Base-by-base conservation (phyloP, 768 basidiomycete genomes). In the Lactarius psammicola region DNA sequence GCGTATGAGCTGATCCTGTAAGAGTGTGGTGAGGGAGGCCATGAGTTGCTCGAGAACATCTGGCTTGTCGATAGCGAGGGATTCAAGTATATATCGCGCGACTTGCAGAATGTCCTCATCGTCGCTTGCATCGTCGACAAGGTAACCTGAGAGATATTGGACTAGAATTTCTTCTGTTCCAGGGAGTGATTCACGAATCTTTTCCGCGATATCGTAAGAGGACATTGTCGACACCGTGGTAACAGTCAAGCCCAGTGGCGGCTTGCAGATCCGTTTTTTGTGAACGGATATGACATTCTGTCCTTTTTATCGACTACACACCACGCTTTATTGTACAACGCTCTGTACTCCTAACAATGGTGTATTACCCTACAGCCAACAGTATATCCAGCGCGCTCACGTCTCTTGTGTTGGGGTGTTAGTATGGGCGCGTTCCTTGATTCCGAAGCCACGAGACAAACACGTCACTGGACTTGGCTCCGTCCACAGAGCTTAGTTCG, bases 41-140 rank as follows among this genome's bases (percentile, higher is more conserved):
- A 92, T 89, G n/a, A 94, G 82, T 59, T 78, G 82, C 60, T 88
- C 85, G 4, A 92, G 78, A 9, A 83, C 80, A 70, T 84, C 82
- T 49, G 80, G 79, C 49, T 79, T 79, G 67, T 83, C 81, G n/a
- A 84, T 84, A 6, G 87, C 86, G 28, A 92, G 81, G n/a, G 91
- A 94, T 66, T 85, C 81, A 34, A 95, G 85, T 63, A 94, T 87
- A 63, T 85, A 80, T 40, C 85, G 84, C 28, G 90, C 85, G 46
- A 94, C 81, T 62, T 86, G 83, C n/a, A 95, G 82, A 33, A 93
- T 86, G 72, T 94, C 91, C 74, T 92, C 91, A 69, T 94, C 92
- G 75, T 93, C 90, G 46, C 89, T 88, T 13, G 91, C 90, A 74
- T 95, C 92, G 75, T 94, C 92, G 62, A 94, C 85, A 33, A 94